A percentile compares a stretch with the other conserved stretches of the same genome.
Conservation (phyloP, 2,329 filamentous ascomycete species). For the Penicillium sp. region DNA sequence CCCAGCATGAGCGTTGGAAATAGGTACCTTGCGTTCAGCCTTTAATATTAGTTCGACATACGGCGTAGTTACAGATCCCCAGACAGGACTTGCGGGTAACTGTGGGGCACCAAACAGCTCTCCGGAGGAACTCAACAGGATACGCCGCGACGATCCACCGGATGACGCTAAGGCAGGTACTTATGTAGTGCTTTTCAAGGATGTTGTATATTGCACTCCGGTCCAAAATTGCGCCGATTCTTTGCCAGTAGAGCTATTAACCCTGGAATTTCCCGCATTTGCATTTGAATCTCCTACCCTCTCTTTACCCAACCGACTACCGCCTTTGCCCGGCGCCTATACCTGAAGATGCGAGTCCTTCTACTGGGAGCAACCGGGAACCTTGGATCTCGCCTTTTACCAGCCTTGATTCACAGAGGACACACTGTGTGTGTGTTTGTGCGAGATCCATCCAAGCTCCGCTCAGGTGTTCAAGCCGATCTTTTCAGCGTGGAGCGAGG, state of each 20-base stretch:
- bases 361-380: constrained; percentile 25
- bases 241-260: too few species aligned
- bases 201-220: too few species aligned
- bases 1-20: too few species aligned
- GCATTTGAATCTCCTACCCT: background rate
- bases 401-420: constrained; percentile 20
- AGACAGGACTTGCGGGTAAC: background rate
- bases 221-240: too few species aligned
- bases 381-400: constrained; percentile 21
- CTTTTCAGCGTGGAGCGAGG: constrained; percentile 2
- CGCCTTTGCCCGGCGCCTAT: background rate
- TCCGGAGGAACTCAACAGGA: background rate
- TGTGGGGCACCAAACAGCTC: background rate
- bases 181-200: too few species aligned
- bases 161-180: too few species aligned
- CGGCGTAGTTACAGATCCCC: too few species aligned
- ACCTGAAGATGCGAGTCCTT: constrained; percentile 18
- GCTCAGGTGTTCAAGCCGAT: background rate
- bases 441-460: constrained; percentile 20
- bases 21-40: too few species aligned
- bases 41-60: too few species aligned
- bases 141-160: background rate
- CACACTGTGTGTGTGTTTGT: constrained; percentile 24
- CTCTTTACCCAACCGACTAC: background rate
- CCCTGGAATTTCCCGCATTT: background rate